Evolutionary conservation across 1,139 yeast genomes (phyloP).

Genomic region (Pichia sp.): DNA sequence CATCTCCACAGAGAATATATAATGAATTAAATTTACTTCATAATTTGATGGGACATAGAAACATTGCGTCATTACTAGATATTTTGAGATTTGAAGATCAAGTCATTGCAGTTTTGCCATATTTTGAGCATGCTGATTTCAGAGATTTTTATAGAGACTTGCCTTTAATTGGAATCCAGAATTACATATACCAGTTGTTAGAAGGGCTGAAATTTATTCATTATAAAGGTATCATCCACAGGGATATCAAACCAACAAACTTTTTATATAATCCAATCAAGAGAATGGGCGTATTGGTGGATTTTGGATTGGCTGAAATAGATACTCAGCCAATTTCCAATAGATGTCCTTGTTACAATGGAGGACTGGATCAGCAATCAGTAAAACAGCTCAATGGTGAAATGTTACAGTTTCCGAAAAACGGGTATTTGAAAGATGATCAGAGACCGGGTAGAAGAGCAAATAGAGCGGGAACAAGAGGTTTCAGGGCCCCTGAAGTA

Average conservation of each 20-base stretch:
- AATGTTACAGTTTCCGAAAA: slow-evolving; percentile 27
- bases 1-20: slow-evolving; percentile 84
- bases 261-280: slow-evolving; percentile 72
- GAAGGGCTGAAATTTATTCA: slow-evolving; percentile 95
- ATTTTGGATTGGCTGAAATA: slow-evolving; percentile 90
- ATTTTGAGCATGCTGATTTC: slow-evolving; percentile 85
- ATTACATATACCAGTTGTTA: slow-evolving; percentile 84
- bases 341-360: slow-evolving; percentile 24
- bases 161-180: slow-evolving; percentile 77
- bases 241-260: slow-evolving; percentile 96
- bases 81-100: slow-evolving; percentile 86
- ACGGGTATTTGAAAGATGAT: slow-evolving; percentile 76
- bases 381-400: slow-evolving; percentile 2
- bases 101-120: slow-evolving; percentile 87
- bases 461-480: slow-evolving; percentile 96
- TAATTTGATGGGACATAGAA: slow-evolving; percentile 55
- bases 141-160: slow-evolving; percentile 77
- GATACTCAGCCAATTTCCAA: slow-evolving; percentile 14
- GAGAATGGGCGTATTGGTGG: slow-evolving; percentile 89
- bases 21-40: slow-evolving; percentile 78
- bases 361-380: slow-evolving; percentile 20
- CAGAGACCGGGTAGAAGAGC: slow-evolving; percentile 86
- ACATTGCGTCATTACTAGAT: slow-evolving; percentile 84
- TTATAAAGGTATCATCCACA: slow-evolving; percentile 91
- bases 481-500: slow-evolving; percentile 93